phyloP scores from a whole-genome alignment of 2,329 filamentous ascomycete genomes.

The Chrysoporthe puriensis region DNA sequence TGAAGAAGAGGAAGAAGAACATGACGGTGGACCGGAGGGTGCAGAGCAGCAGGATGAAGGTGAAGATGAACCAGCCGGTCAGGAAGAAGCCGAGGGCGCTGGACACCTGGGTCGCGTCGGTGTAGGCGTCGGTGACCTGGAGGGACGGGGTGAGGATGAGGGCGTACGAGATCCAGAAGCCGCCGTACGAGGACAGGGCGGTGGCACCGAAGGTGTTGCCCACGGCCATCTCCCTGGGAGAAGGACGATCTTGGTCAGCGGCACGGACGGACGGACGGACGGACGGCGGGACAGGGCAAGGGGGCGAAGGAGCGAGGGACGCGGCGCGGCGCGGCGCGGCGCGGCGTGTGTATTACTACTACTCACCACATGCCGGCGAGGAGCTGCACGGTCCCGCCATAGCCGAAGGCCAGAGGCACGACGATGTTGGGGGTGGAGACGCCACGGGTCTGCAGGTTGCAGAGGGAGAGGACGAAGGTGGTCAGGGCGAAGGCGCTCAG shows the following conservation, averaged over 20 bases:
- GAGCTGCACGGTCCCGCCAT: slow-evolving; percentile 79
- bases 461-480: slow-evolving; percentile 75
- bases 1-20: slow-evolving; percentile 79
- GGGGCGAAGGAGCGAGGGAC: not conserved
- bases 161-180: slow-evolving; percentile 80
- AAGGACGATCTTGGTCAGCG: slow-evolving; percentile 17
- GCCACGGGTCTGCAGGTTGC: slow-evolving; percentile 70
- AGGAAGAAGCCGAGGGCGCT: slow-evolving; percentile 76
- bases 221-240: slow-evolving; percentile 77
- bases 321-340: not conserved
- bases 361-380: slow-evolving; percentile 85
- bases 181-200: slow-evolving; percentile 78
- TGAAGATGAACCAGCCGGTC: slow-evolving; percentile 85
- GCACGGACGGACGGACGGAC: no score
- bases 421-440: slow-evolving; percentile 67
- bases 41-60: slow-evolving; percentile 71
- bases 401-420: slow-evolving; percentile 71
- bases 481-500: slow-evolving; percentile 80
- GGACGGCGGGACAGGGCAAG: not conserved
- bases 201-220: slow-evolving; percentile 87
- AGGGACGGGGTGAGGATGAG: slow-evolving; percentile 69
- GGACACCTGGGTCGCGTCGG: slow-evolving; percentile 49
- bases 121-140: slow-evolving; percentile 49
- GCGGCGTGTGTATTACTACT: not conserved
- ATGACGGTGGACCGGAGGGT: slow-evolving; percentile 78